Evolutionary conservation across 1,284 basidiomycete species (phyloP).

Genomic region (Cutaneotrichosporon cavernicola): DNA sequence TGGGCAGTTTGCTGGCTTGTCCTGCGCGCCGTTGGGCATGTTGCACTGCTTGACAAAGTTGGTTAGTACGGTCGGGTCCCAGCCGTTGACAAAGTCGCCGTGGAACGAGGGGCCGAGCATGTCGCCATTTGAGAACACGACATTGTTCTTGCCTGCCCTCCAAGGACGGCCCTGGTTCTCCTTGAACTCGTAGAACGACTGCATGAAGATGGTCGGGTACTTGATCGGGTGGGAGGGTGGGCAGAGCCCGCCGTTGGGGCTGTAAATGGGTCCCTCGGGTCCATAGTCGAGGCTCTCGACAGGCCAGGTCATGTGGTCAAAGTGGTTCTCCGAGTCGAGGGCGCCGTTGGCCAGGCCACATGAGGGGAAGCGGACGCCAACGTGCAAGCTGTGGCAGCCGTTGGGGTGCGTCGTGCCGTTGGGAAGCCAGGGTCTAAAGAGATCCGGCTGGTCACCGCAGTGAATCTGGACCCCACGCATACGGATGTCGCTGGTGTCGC

Average conservation of each 20-base stretch:
- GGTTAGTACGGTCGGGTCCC: slow-evolving; percentile 15
- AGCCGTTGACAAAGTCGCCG: slow-evolving; percentile 44
- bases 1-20: not conserved
- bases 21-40: slow-evolving; percentile 5
- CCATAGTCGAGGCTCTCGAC: slow-evolving; percentile 8
- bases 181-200: slow-evolving; percentile 24
- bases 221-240: slow-evolving; percentile 30
- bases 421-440: slow-evolving; percentile 32
- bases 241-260: slow-evolving; percentile 11
- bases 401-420: slow-evolving; percentile 37
- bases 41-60: slow-evolving; percentile 10
- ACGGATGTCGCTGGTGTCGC: slow-evolving; percentile 25
- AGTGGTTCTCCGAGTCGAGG: slow-evolving; percentile 42
- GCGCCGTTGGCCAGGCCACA: slow-evolving; percentile 42
- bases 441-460: slow-evolving; percentile 32
- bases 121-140: slow-evolving; percentile 47
- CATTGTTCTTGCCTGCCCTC: slow-evolving; percentile 26
- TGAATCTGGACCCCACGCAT: slow-evolving; percentile 33
- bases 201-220: slow-evolving; percentile 46
- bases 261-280: not conserved
- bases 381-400: slow-evolving; percentile 29
- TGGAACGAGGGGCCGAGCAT: slow-evolving; percentile 39
- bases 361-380: slow-evolving; percentile 42
- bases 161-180: not conserved
- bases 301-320: slow-evolving; percentile 50